phyloP scores from a whole-genome alignment of 345 rosid genomes.

The Leavenworthia alabamica region DNA sequence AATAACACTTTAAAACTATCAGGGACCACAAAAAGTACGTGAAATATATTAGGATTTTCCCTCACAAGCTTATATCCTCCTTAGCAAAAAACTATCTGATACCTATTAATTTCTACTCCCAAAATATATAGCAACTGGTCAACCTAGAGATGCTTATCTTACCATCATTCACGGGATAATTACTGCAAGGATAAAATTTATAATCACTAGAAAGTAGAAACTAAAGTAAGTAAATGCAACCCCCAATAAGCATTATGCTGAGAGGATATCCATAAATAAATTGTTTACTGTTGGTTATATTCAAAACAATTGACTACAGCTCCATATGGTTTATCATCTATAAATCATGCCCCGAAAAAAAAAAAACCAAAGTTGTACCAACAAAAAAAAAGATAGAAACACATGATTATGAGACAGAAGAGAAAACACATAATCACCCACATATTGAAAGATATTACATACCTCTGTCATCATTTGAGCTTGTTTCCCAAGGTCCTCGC shows the following conservation, averaged over 20 bases:
- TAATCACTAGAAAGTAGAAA: constrained; percentile 1
- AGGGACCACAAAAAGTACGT: background rate
- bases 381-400: background rate
- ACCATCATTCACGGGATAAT: constrained; percentile 3
- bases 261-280: constrained; percentile 4
- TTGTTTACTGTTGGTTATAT: background rate
- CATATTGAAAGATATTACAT: constrained; percentile 12
- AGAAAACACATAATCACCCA: background rate
- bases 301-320: background rate
- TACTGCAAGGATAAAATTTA: background rate
- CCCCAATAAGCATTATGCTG: background rate
- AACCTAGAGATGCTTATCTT: background rate
- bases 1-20: background rate
- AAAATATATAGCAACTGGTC: background rate
- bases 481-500: constrained; percentile 72
- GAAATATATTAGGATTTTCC: constrained; percentile 2
- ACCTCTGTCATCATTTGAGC: constrained; percentile 62
- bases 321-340: background rate
- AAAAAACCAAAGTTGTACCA: background rate
- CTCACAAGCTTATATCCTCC: constrained; percentile 1
- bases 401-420: background rate
- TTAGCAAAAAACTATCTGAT: background rate
- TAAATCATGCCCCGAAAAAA: background rate
- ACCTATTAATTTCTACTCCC: background rate
- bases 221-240: background rate